These are phyloP conservation scores for Trypethelium eluteriae DNA, from an alignment of 495 filamentous ascomycete genomes.

Conservation along the genomic window DNA sequence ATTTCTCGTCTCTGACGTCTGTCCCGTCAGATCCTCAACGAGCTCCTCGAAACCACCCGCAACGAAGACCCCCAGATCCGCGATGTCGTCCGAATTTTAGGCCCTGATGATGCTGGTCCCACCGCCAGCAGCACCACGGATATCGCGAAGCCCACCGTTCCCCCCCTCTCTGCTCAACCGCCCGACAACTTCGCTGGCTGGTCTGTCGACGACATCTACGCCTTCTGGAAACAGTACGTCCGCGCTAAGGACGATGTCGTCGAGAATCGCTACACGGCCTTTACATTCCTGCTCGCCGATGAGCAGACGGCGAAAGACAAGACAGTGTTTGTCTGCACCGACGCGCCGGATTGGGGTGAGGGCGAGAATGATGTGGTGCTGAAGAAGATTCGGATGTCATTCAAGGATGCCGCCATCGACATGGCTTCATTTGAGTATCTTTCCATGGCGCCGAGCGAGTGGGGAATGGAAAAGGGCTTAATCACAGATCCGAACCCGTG, in stretches of 20 bases:
- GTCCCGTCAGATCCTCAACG: background rate
- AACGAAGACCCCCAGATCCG: conserved; percentile 16
- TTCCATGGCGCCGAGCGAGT: background rate
- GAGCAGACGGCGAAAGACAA: background rate
- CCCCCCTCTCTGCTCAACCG: background rate
- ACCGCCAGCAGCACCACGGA: background rate
- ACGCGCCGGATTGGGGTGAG: conserved; percentile 7
- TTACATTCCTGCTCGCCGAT: background rate
- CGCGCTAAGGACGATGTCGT: background rate
- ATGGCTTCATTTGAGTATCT: conserved; percentile 7
- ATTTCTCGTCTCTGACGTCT: background rate
- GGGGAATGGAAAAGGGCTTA: background rate
- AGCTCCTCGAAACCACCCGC: conserved; percentile 1
- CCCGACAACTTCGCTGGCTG: background rate
- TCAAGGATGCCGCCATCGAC: background rate
- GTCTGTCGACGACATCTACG: conserved; percentile 10
- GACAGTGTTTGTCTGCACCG: background rate
- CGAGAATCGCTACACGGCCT: background rate
- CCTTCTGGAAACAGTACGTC: conserved; percentile 7
- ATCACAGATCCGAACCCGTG: background rate
- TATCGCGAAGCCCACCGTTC: background rate
- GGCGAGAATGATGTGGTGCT: background rate
- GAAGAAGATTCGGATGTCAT: background rate
- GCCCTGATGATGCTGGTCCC: background rate
- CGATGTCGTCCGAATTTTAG: conserved; percentile 25